A percentile compares a stretch with the other conserved stretches of the same genome.
These are phyloP conservation scores for Pleurotus tuoliensis DNA, from an alignment of 768 basidiomycete genomes.

Conservation along the genomic window DNA sequence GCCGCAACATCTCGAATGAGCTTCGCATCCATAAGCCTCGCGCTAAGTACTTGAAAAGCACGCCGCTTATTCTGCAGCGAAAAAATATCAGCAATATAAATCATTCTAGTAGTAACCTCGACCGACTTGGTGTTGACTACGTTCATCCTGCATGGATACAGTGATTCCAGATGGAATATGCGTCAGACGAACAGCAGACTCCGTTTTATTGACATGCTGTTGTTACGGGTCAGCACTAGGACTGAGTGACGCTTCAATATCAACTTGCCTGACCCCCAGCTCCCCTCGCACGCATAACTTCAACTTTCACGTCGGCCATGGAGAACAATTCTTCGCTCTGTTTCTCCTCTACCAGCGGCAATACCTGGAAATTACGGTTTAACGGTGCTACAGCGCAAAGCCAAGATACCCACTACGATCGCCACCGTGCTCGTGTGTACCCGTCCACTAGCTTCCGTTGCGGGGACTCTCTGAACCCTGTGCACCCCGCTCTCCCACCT, in stretches of 20 bases:
- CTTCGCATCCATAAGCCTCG: constrained; percentile 81
- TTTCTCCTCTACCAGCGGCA: constrained; percentile 71
- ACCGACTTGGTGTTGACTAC: constrained; percentile 87
- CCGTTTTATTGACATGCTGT: constrained; percentile 97
- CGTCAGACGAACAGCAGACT: constrained; percentile 93
- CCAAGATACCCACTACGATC: constrained; percentile 59
- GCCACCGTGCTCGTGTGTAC: constrained; percentile 92
- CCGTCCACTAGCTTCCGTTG: constrained; percentile 83
- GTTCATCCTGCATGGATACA: constrained; percentile 97
- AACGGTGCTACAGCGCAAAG: neutral
- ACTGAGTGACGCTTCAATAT: too few species aligned
- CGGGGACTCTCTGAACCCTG: constrained; percentile 90
- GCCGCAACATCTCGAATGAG: constrained; percentile 66
- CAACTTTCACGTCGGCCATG: constrained; percentile 84
- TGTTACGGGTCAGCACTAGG: neutral
- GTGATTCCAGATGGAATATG: constrained; percentile 91
- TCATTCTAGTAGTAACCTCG: neutral
- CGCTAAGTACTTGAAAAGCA: constrained; percentile 86
- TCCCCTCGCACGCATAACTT: constrained; percentile 96
- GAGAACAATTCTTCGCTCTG: constrained; percentile 61
- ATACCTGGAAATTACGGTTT: constrained; percentile 49
- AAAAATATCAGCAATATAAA: neutral
- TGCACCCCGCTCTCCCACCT: constrained; percentile 96
- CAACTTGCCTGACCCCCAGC: constrained; percentile 86
- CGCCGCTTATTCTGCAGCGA: constrained; percentile 75